Base-by-base conservation (phyloP, 1,284 basidiomycete species). In the Rhodofomes roseus region DNA sequence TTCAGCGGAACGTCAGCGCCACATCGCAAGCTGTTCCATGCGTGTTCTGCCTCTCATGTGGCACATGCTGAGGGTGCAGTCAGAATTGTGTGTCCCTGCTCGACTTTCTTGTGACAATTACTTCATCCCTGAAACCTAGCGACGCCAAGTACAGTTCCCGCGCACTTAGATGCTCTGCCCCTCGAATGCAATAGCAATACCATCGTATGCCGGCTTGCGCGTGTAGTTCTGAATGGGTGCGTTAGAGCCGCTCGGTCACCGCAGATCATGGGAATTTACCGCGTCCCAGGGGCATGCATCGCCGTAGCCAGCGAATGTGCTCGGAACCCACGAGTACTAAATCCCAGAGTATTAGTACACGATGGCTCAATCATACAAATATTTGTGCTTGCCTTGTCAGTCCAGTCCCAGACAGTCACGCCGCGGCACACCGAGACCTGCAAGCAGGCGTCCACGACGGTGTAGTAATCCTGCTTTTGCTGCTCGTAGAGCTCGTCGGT, bases 351-450 rank as follows among this genome's bases (percentile, higher is more conserved):
- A 8, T 14, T 2, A 55, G 37, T 9, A 2, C 2, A 14, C 27
- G 14, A 43, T 7, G 7, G 3, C 31, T 6, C 12, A 34, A 27
- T 34, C 16, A 27, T 25, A 8, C 7, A 9, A 29, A 25, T 46
- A 25, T n/a, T 18, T 2, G 36, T 18, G 62, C 44, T 41, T 20
- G 56, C 66, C 62, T 68, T 79, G 68, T 81, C 80, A 7, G 78
- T 80, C 64, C 67, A 81, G 67, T 81, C 81, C 81, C 81, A 83
- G 37, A 81, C 63, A 0, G 81, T 82, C 51, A 80, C 70, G 40
- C 81, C 81, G 48, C 82, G 70, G 61, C 81, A 83, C 14, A 68
- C 66, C 7, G 63, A 37, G 20, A 81, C 77, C 16, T 71, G 72
- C 58, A 73, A 69, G 69, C 82, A 83, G 2, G 81, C 78, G 2